A percentile compares a stretch with the other conserved stretches of the same genome.
These are phyloP conservation scores for Angomonas ambiguus DNA, from an alignment of 208 protist genomes.

Conservation along the genomic window DNA sequence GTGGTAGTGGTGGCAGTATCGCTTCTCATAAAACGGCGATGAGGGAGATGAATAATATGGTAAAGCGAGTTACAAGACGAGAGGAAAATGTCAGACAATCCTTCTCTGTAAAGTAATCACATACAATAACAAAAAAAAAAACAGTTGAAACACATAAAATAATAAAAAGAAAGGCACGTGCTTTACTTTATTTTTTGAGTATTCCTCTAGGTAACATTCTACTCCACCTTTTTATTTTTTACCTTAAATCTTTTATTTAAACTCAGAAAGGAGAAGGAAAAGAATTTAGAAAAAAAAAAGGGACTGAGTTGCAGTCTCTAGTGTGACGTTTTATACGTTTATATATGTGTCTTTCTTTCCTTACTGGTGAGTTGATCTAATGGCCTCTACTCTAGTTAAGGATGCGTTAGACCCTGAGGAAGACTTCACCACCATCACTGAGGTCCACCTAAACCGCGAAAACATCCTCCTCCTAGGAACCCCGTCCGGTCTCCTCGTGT, in stretches of 20 bases:
- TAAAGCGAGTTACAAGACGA: conserved; percentile 37
- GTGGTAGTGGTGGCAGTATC: not conserved
- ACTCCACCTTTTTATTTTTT: not conserved
- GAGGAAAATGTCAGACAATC: conserved; percentile 80
- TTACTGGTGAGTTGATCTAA: too few relatives aligned
- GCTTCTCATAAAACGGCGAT: not conserved
- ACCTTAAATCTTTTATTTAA: not conserved
- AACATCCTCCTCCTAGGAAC: conserved; percentile 58
- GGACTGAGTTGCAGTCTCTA: too few relatives aligned
- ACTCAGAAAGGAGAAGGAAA: not conserved
- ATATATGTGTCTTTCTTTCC: too few relatives aligned
- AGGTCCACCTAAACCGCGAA: conserved; percentile 24
- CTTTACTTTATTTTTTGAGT: not conserved
- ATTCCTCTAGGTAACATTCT: not conserved
- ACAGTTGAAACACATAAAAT: not conserved
- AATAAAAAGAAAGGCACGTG: not conserved
- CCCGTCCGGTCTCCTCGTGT: conserved; percentile 53
- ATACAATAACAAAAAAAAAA: conserved; percentile 5
- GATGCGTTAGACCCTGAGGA: too few relatives aligned
- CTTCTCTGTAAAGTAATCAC: conserved; percentile 30
- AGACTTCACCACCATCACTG: not conserved
- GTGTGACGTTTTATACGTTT: too few relatives aligned
- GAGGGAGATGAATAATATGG: not conserved
- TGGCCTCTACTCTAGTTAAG: too few relatives aligned
- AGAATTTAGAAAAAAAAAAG: not conserved